Evolutionary conservation across 1,284 basidiomycete species (phyloP), one percentile per base, ranked within the genome.

Genomic region (Cryptococcus maquisensis): DNA sequence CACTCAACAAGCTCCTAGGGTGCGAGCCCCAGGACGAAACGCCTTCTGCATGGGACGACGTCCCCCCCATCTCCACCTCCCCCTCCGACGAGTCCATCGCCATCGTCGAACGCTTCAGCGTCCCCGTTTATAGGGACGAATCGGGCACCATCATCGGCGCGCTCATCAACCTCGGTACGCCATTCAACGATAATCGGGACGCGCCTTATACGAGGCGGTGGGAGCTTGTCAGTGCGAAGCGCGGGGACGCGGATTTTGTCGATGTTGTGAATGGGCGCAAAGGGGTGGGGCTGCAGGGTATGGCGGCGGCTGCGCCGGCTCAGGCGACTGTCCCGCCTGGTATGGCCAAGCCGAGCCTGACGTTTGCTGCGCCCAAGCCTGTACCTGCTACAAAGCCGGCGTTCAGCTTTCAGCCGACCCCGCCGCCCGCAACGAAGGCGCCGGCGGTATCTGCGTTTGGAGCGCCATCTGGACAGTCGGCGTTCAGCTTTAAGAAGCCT

Each of bases 191-290:
- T 64, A 73, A 66, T 40, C 36, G 39, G 47, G 56, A 85, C 84
- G 54, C 89, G 83, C 68, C 80, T 74, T n/a, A 78, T 82, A 67
- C 79, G 83, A 21, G 86, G 78, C 4, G 56, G 80, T 82, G 72
- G 86, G 85, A 59, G 83, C 81, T 13, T 51, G 87, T 94, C 56
- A 89, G 91, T 59, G 78, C 75, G 16, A 86, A 94, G 64, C 79
- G 85, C 35, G 83, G 82, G 0, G 78, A 79, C 4, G 73, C 86
- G 37, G 78, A 79, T 5, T 82, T 86, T 51, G 79, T 82, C 1
- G 84, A 90, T 52, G 81, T 95, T 54, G 88, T 95, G 55, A 88
- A 95, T 65, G 90, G 90, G 1, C 9, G 39, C 9, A 40, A 32
- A 10, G 28, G 28, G 61, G 59, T 12, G 59, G 57, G 15, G 39